Evolutionary conservation across 805 yeast species (phyloP), one percentile per base, ranked within the genome.

Genomic region (Saccharomyces kudriavzevii): DNA sequence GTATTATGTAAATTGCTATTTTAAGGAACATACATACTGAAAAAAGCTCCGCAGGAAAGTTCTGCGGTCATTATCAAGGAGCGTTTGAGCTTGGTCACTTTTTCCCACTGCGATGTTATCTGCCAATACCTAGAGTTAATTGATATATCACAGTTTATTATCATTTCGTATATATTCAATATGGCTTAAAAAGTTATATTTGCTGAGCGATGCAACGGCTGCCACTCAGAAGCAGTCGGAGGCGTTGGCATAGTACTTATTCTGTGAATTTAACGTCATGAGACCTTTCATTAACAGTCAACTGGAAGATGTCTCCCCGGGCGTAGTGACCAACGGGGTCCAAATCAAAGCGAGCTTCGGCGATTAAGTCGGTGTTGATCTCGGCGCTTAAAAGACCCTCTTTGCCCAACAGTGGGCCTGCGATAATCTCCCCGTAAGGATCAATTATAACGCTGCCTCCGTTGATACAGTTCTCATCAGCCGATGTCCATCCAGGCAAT

Each of bases 241-340:
- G 11, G 22, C 6, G 3, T 17, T 20, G 11, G 17, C 9, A 13
- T 9, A 9, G 11, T 4, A 35, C 17, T 35, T 4, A 35, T 35
- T 35, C 17, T 3, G 51, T 49, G 17, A 57, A 62, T 25, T 52
- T 48, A 17, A 61, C 60, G 17, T 54, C 63, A 35, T 61, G 60
- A 13, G 66, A 55, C 45, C 64, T 60, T 58, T 74, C 78, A 53
- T 75, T 70, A 11, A 75, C 78, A 1, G 68, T 69, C 48, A 76
- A 56, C 49, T 69, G 67, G 68, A 75, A 75, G 20, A 76, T 72
- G 52, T 76, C 80, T 20, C 72, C 71, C 61, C 77, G 70, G 6
- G 75, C 56, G 57, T 76, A 76, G 56, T 76, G 80, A 9, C 80
- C 80, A 14, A 61, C 64, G 0, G 71, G 71, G 55, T 75, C 80